A percentile compares a stretch with the other conserved stretches of the same genome.
These are phyloP conservation scores for Amoebophrya sp. DNA, from an alignment of 169 alveolate genomes.

Conservation along the genomic window DNA sequence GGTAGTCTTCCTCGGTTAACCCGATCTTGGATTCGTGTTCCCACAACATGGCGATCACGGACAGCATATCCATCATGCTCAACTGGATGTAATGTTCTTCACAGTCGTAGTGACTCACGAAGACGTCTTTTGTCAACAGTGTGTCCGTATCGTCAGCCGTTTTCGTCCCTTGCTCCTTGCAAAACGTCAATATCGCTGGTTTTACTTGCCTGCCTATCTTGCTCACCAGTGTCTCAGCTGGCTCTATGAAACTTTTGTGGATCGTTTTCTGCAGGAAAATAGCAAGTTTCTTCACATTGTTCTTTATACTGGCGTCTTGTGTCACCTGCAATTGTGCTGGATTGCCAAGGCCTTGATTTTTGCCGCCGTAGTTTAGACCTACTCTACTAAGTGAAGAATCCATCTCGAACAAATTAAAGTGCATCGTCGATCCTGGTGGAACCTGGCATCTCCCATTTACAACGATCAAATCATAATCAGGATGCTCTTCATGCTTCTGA, in stretches of 20 bases:
- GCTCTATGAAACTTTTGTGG: neutral
- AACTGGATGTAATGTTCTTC: neutral
- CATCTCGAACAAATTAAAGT: too few relatives aligned
- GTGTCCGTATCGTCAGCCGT: neutral
- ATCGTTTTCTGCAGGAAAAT: neutral
- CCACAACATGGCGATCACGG: neutral
- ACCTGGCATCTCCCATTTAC: too few relatives aligned
- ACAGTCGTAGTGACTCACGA: neutral
- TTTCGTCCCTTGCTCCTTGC: neutral
- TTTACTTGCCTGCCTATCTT: neutral
- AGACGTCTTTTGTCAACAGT: neutral
- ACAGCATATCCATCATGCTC: neutral
- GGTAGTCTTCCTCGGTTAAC: neutral
- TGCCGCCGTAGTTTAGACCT: too few relatives aligned
- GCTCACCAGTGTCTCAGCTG: neutral
- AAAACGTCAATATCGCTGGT: neutral
- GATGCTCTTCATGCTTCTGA: too few relatives aligned
- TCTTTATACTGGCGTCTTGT: neutral
- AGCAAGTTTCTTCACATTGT: neutral
- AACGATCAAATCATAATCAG: too few relatives aligned
- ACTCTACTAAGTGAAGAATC: too few relatives aligned
- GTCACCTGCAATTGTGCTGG: neutral
- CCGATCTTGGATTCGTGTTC: slow-evolving; percentile 17
- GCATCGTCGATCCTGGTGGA: too few relatives aligned
- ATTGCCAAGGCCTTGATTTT: neutral